phyloP scores from a whole-genome alignment of 2,329 filamentous ascomycete species.

The Madurella fahalii region DNA sequence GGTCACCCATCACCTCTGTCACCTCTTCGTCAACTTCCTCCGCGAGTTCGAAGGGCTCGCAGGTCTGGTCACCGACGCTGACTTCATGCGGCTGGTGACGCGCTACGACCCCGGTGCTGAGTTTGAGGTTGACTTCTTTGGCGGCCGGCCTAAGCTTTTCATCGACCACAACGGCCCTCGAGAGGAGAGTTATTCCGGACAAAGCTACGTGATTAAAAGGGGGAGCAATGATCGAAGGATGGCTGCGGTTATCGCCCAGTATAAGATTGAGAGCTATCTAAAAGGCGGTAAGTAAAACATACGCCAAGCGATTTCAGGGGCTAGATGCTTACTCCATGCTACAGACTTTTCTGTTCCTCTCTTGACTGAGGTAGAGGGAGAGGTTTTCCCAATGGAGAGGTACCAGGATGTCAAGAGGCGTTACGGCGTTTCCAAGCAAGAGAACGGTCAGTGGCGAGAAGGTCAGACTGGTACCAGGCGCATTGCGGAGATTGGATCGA shows the following conservation, averaged over 20 bases:
- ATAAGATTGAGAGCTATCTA: conserved; percentile 23
- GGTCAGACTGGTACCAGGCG: conserved; percentile 5
- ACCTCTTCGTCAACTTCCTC: conserved; percentile 22
- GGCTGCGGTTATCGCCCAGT: conserved; percentile 14
- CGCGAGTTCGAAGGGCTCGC: conserved; percentile 9
- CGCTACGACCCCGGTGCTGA: conserved; percentile 22
- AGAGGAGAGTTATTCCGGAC: conserved; percentile 11
- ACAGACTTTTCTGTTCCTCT: conserved; percentile 21
- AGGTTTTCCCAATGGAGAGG: conserved; percentile 13
- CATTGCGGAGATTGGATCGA: conserved; percentile 9
- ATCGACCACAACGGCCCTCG: conserved; percentile 6
- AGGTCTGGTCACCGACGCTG: conserved; percentile 13
- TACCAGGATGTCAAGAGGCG: conserved; percentile 19
- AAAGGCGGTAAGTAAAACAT: conserved; percentile 15
- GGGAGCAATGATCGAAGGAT: conserved; percentile 12
- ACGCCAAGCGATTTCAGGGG: neutral
- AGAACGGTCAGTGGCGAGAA: conserved; percentile 10
- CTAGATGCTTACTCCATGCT: neutral
- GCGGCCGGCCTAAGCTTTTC: conserved; percentile 21
- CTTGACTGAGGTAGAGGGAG: conserved; percentile 13
- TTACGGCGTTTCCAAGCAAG: conserved; percentile 3
- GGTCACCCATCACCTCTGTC: conserved; percentile 23
- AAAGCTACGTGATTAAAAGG: conserved; percentile 20
- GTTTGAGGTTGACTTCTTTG: conserved; percentile 23
- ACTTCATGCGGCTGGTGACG: conserved; percentile 17